Percentiles rank a stretch among this genome's conserved stretches.
These are phyloP conservation scores for Acacia concinna DNA, from an alignment of 331 rosid genomes.

Conservation along the genomic window DNA sequence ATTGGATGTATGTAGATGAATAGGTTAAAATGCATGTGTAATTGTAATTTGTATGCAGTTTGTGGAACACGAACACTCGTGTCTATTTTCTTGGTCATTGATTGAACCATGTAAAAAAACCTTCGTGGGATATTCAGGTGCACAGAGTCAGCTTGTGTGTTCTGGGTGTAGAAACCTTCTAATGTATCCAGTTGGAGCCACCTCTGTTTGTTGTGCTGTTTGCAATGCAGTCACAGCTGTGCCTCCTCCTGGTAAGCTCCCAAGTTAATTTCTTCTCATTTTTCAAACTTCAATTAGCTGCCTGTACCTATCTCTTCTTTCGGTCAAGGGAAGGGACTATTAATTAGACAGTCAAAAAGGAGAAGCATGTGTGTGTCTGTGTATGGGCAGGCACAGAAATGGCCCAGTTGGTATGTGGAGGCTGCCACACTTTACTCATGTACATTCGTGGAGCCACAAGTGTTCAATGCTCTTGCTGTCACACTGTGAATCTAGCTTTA, in stretches of 20 bases:
- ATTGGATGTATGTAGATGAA: neutral
- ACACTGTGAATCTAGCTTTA: constrained; percentile 82
- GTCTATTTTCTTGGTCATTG: neutral
- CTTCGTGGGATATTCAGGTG: constrained; percentile 46
- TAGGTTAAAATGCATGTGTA: neutral
- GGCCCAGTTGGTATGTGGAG: constrained; percentile 90
- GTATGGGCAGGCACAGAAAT: constrained; percentile 66
- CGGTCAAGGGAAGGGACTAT: constrained; percentile 2
- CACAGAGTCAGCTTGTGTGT: constrained; percentile 87
- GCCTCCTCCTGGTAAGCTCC: constrained; percentile 75
- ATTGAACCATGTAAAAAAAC: constrained; percentile 13
- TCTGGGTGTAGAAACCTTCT: constrained; percentile 88
- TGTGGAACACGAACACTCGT: no score
- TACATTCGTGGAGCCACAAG: constrained; percentile 90
- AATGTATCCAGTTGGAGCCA: constrained; percentile 81
- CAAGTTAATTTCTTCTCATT: constrained; percentile 9
- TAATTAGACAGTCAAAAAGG: neutral
- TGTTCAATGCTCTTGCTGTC: constrained; percentile 94
- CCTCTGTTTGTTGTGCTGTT: constrained; percentile 88
- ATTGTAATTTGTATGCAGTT: neutral
- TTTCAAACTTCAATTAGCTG: constrained; percentile 14
- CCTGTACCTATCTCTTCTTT: neutral
- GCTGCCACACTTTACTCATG: constrained; percentile 92
- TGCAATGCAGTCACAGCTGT: constrained; percentile 92
- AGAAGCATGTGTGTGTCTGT: neutral